Evolutionary conservation across 495 filamentous ascomycete species (phyloP).

Genomic region (Daldinia loculata): DNA sequence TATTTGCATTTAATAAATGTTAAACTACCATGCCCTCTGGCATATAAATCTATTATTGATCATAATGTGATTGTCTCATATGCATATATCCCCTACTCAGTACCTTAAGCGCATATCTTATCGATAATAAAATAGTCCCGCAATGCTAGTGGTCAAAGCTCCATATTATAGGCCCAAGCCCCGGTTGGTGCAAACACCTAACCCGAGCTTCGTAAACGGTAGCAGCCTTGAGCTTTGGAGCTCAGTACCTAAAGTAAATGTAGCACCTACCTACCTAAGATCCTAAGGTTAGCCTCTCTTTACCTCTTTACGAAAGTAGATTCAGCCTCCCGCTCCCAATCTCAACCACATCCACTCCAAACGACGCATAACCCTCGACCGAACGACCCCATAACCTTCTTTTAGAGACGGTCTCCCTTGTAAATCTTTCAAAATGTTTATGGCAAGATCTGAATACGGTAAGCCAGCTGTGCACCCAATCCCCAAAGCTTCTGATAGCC

Average conservation of each 20-base stretch:
- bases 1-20: too few species aligned
- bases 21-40: too few species aligned
- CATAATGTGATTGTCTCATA: neutral
- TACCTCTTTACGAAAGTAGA: slow-evolving; percentile 26
- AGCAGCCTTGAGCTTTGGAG: slow-evolving; percentile 50
- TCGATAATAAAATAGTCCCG: neutral
- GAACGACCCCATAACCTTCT: slow-evolving; percentile 2
- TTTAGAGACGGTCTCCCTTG: slow-evolving; percentile 9
- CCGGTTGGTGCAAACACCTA: slow-evolving; percentile 22
- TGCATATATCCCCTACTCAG: neutral
- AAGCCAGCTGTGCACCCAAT: slow-evolving; percentile 28
- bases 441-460: slow-evolving; percentile 99
- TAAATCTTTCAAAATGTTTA: slow-evolving; percentile 84
- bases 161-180: neutral
- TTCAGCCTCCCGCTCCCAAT: slow-evolving; percentile 31
- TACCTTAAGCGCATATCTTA: neutral
- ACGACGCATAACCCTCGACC: slow-evolving; percentile 31
- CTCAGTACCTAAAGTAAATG: slow-evolving; percentile 10
- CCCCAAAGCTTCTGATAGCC: slow-evolving; percentile 24
- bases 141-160: slow-evolving; percentile 7
- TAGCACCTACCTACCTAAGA: too few species aligned
- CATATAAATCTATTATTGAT: too few species aligned
- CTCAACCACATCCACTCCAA: slow-evolving; percentile 10
- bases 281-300: neutral
- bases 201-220: slow-evolving; percentile 46